phyloP scores from a whole-genome alignment of 2,329 filamentous ascomycete species.

The Parafenestella ontariensis region DNA sequence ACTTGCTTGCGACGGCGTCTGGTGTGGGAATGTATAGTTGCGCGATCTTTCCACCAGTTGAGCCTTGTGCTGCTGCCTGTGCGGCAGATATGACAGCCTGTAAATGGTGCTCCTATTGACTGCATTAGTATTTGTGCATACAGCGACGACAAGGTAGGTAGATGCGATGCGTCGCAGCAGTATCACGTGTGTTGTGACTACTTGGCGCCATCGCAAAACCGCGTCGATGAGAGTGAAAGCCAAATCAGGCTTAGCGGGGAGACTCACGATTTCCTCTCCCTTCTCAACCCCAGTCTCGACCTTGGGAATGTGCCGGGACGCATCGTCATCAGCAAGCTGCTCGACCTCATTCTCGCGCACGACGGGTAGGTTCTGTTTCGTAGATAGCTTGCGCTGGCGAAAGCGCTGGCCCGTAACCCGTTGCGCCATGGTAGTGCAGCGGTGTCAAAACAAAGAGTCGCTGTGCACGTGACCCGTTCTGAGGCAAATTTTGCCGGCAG shows the following conservation, averaged over 20 bases:
- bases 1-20: conserved; percentile 66
- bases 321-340: conserved; percentile 80
- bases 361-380: conserved; percentile 86
- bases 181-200: background rate
- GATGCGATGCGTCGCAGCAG: conserved; percentile 1
- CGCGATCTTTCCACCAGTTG: conserved; percentile 63
- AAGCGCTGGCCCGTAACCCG: conserved; percentile 63
- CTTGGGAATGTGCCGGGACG: conserved; percentile 79
- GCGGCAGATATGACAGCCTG: conserved; percentile 79
- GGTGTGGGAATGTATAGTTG: conserved; percentile 73
- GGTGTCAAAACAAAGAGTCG: conserved; percentile 13
- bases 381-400: conserved; percentile 88
- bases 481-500: conserved; percentile 27
- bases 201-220: background rate
- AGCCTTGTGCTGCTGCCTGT: conserved; percentile 61
- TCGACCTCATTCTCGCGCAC: conserved; percentile 92
- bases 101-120: conserved; percentile 85
- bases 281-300: conserved; percentile 98
- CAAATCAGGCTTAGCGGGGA: conserved; percentile 40
- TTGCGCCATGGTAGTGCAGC: conserved; percentile 43
- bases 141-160: conserved; percentile 16
- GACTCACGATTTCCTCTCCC: conserved; percentile 93
- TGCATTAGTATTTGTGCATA: conserved; percentile 23
- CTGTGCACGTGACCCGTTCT: conserved; percentile 35
- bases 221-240: conserved; percentile 21